Conservation (phyloP, 2,329 filamentous ascomycete genomes). For the Fusarium veterinarium region DNA sequence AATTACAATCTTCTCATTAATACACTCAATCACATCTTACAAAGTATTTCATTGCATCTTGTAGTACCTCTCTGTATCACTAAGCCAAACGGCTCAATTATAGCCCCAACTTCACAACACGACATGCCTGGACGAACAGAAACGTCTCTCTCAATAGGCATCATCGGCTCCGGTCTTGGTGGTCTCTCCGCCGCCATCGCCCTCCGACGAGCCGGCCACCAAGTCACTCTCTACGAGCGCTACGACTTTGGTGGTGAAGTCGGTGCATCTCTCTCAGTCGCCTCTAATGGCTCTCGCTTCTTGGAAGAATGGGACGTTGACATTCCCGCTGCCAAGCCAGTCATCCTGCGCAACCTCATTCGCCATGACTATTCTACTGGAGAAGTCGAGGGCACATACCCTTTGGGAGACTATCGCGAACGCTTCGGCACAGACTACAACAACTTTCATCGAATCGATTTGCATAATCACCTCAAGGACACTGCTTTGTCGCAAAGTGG, state of each 20-base stretch:
- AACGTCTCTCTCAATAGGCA: slow-evolving; percentile 25
- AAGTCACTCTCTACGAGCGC: slow-evolving; percentile 63
- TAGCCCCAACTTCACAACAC: not conserved
- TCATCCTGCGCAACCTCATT: slow-evolving; percentile 9
- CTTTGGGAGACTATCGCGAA: slow-evolving; percentile 16
- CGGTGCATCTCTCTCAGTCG: slow-evolving; percentile 70
- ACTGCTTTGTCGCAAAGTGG: not conserved
- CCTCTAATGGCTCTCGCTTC: slow-evolving; percentile 73
- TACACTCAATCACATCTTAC: not conserved
- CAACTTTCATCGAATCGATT: slow-evolving; percentile 17
- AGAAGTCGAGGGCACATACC: slow-evolving; percentile 6
- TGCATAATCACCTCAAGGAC: slow-evolving; percentile 14
- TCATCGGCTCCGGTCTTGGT: slow-evolving; percentile 61
- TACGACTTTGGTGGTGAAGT: slow-evolving; percentile 71
- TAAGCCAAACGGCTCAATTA: not conserved
- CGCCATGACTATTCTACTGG: slow-evolving; percentile 19
- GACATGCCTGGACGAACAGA: slow-evolving; percentile 13
- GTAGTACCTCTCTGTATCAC: not conserved
- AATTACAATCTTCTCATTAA: not conserved
- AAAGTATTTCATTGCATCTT: not conserved
- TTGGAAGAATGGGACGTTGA: slow-evolving; percentile 67
- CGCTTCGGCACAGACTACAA: slow-evolving; percentile 17
- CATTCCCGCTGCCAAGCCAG: slow-evolving; percentile 16
- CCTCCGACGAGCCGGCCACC: slow-evolving; percentile 63
- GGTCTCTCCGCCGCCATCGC: slow-evolving; percentile 64